Evolutionary conservation across 2,329 filamentous ascomycete genomes (phyloP).

Genomic region (Xylaria sp.): DNA sequence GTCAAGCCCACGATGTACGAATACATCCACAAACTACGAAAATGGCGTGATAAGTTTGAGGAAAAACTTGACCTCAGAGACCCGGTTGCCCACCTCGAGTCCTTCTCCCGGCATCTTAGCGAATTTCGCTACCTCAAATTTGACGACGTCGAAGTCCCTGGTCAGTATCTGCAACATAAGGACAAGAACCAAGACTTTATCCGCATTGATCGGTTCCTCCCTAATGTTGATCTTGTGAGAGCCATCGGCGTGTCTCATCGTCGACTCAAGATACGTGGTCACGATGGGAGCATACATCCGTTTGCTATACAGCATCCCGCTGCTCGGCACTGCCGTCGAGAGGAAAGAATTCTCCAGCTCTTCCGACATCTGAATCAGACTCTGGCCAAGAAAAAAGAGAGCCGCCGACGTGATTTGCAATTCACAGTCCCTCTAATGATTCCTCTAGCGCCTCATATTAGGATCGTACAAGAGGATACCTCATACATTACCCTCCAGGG

Average conservation of each 20-base stretch:
- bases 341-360: constrained; percentile 94
- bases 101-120: constrained; percentile 89
- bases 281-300: constrained; percentile 96
- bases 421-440: constrained; percentile 98
- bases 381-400: constrained; percentile 92
- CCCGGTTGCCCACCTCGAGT: constrained; percentile 79
- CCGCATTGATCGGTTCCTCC: constrained; percentile 95
- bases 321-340: constrained; percentile 88
- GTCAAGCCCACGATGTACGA: constrained; percentile 98
- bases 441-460: constrained; percentile 91
- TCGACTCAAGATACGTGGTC: constrained; percentile 93
- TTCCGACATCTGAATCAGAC: constrained; percentile 98
- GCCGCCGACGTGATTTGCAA: constrained; percentile 89
- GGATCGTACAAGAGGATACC: constrained; percentile 94
- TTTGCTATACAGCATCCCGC: constrained; percentile 98
- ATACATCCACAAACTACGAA: constrained; percentile 96
- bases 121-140: constrained; percentile 99
- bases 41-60: constrained; percentile 97
- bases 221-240: constrained; percentile 91
- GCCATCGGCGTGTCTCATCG: constrained; percentile 92
- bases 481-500: constrained; percentile 95
- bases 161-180: constrained; percentile 95
- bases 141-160: constrained; percentile 97
- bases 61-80: constrained; percentile 92
- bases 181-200: constrained; percentile 99